Percentiles rank a stretch among this genome's conserved stretches.
Evolutionary conservation across 768 basidiomycete species (phyloP).

Genomic region (Tricholoma flavovirens): DNA sequence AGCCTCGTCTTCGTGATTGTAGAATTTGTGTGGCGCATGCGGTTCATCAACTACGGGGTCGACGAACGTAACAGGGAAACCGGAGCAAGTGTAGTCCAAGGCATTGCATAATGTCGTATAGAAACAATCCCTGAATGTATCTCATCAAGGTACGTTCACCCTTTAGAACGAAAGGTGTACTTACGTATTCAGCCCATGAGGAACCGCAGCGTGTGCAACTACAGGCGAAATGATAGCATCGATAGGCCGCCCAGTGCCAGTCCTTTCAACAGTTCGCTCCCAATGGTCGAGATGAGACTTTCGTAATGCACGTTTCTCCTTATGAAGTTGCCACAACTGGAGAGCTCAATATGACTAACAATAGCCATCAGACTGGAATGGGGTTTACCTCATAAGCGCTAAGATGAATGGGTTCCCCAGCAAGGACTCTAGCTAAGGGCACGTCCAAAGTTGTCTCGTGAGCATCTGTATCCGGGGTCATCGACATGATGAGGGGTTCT

Average conservation of each 20-base stretch:
- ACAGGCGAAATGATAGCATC: conserved; percentile 69
- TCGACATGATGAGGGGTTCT: conserved; percentile 54
- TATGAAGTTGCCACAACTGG: conserved; percentile 61
- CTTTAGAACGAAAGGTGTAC: not conserved
- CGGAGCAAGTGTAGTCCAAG: conserved; percentile 53
- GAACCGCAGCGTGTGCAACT: conserved; percentile 54
- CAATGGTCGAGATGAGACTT: conserved; percentile 59
- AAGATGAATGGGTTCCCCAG: conserved; percentile 36
- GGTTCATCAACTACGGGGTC: conserved; percentile 48
- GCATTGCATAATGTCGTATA: conserved; percentile 66
- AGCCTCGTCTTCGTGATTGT: conserved; percentile 45
- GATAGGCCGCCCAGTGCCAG: conserved; percentile 62
- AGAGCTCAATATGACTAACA: conserved; percentile 12
- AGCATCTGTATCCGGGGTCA: conserved; percentile 32
- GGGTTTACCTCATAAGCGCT: conserved; percentile 36
- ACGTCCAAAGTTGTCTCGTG: conserved; percentile 27
- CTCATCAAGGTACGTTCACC: not conserved
- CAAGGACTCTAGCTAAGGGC: conserved; percentile 38
- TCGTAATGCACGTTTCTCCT: conserved; percentile 43
- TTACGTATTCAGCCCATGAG: conserved; percentile 55
- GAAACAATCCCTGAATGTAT: conserved; percentile 37
- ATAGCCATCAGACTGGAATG: not conserved
- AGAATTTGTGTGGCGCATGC: conserved; percentile 42
- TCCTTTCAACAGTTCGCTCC: conserved; percentile 43
- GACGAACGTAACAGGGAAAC: conserved; percentile 63